Conservation (phyloP, 345 rosid genomes). For the Luvunga scandens region DNA sequence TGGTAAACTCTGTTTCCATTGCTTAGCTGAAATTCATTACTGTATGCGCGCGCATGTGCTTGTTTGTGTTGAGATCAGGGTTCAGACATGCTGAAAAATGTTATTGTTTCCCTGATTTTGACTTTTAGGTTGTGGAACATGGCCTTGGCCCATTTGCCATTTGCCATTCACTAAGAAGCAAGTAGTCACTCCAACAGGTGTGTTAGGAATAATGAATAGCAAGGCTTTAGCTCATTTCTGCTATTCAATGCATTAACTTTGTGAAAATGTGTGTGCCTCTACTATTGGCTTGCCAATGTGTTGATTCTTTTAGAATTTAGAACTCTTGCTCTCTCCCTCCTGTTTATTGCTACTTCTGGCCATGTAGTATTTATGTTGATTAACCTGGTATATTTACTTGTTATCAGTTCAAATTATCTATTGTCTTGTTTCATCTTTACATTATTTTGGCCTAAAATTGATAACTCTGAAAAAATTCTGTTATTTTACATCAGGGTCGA, state of each 20-base stretch:
- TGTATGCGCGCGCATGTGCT: background rate
- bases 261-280: background rate
- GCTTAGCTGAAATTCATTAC: constrained; percentile 11
- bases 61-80: background rate
- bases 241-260: background rate
- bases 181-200: constrained; percentile 89
- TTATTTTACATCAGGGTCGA: constrained; percentile 51
- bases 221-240: background rate
- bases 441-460: background rate
- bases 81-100: constrained; percentile 5
- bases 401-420: background rate
- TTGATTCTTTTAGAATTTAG: background rate
- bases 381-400: background rate
- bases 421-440: background rate
- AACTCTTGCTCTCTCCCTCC: background rate
- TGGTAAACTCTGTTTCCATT: constrained; percentile 45
- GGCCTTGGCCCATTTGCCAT: constrained; percentile 93
- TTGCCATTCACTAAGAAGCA: constrained; percentile 95
- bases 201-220: constrained; percentile 13
- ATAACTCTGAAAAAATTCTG: background rate
- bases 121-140: constrained; percentile 89
- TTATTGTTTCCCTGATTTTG: constrained; percentile 16
- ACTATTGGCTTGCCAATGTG: background rate
- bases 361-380: background rate
- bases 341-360: background rate